These are phyloP conservation scores for Aspergillus eucalypticola DNA, from an alignment of 2,329 filamentous ascomycete genomes.

Conservation along the genomic window DNA sequence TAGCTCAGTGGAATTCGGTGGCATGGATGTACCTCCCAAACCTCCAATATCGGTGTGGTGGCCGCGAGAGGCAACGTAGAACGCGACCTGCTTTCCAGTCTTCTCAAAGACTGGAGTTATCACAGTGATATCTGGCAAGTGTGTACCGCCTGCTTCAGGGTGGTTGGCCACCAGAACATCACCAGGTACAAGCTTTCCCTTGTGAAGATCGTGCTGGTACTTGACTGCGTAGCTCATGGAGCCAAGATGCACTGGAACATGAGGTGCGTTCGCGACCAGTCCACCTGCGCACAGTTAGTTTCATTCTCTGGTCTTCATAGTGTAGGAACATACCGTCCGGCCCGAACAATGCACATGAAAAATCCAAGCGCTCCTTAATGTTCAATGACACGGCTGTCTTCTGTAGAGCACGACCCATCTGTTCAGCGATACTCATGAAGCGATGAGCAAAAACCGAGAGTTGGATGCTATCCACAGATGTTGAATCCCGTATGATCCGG, in stretches of 20 bases:
- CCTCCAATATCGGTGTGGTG: constrained; percentile 71
- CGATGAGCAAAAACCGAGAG: constrained; percentile 77
- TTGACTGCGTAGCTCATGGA: constrained; percentile 78
- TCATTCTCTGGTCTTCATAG: neutral
- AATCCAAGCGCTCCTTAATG: constrained; percentile 81
- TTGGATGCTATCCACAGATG: constrained; percentile 70
- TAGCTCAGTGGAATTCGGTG: constrained; percentile 38
- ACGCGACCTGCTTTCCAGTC: constrained; percentile 61
- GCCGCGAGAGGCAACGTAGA: constrained; percentile 72
- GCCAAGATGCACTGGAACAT: constrained; percentile 76
- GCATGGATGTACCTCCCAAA: constrained; percentile 51
- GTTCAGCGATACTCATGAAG: constrained; percentile 84
- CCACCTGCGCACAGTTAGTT: constrained; percentile 52
- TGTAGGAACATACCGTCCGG: constrained; percentile 43
- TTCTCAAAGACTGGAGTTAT: constrained; percentile 74
- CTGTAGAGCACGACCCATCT: constrained; percentile 77
- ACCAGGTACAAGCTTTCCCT: constrained; percentile 69
- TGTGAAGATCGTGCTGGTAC: constrained; percentile 73
- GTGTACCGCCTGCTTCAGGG: constrained; percentile 79
- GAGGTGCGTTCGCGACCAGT: constrained; percentile 66
- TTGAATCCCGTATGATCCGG: neutral
- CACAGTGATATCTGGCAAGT: constrained; percentile 76
- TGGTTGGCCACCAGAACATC: constrained; percentile 80
- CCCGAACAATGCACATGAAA: constrained; percentile 78
- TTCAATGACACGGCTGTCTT: constrained; percentile 75